Percentiles rank a stretch among this genome's conserved stretches.
phyloP scores from a whole-genome alignment of 768 basidiomycete species.

The Dioszegia hungarica region DNA sequence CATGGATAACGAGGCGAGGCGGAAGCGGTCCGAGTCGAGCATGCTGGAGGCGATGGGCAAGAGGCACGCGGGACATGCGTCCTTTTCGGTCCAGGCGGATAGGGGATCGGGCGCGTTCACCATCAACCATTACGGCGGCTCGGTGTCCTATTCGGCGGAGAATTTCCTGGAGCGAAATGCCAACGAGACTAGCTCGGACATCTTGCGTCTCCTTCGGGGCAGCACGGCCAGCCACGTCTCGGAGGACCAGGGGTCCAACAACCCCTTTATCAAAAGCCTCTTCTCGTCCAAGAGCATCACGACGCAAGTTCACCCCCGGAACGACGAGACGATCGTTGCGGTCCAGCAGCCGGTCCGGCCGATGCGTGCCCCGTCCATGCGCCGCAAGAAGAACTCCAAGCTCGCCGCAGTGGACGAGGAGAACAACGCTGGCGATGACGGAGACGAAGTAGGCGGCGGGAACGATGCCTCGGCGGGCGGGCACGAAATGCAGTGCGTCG shows the following conservation, averaged over 20 bases:
- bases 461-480: slow-evolving; percentile 26
- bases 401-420: slow-evolving; percentile 42
- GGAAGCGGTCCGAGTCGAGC: slow-evolving; percentile 86
- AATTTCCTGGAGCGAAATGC: slow-evolving; percentile 82
- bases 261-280: slow-evolving; percentile 84
- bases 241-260: slow-evolving; percentile 73
- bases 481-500: slow-evolving; percentile 62
- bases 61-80: slow-evolving; percentile 87
- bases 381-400: slow-evolving; percentile 52
- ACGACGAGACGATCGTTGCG: slow-evolving; percentile 92
- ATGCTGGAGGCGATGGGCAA: slow-evolving; percentile 94
- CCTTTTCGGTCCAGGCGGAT: slow-evolving; percentile 77
- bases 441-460: slow-evolving; percentile 38
- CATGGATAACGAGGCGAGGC: slow-evolving; percentile 91
- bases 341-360: slow-evolving; percentile 92
- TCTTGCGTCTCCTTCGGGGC: slow-evolving; percentile 81
- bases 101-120: slow-evolving; percentile 82
- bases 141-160: slow-evolving; percentile 87
- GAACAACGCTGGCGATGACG: slow-evolving; percentile 28
- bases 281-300: slow-evolving; percentile 86
- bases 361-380: slow-evolving; percentile 84
- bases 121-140: slow-evolving; percentile 82
- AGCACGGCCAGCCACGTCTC: slow-evolving; percentile 36
- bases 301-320: slow-evolving; percentile 82
- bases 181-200: slow-evolving; percentile 86